These are phyloP conservation scores for Apophysomyces ossiformis DNA, from an alignment of 371 early-diverging fungal species.

Conservation along the genomic window DNA sequence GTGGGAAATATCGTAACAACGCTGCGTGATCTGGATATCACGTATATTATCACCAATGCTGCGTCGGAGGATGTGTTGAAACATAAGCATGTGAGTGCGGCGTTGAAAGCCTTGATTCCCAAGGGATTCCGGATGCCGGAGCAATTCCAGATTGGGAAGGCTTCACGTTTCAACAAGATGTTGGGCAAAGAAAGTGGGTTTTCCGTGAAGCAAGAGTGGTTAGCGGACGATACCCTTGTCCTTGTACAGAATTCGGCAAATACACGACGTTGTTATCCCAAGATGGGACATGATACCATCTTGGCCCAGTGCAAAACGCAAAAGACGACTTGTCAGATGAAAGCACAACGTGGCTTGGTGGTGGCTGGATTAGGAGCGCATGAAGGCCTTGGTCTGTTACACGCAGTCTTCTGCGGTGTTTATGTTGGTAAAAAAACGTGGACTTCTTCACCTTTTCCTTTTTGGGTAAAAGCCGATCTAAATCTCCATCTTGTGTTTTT, in stretches of 20 bases:
- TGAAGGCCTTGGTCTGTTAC: slow-evolving; percentile 77
- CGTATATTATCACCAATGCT: slow-evolving; percentile 64
- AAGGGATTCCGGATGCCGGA: slow-evolving; percentile 43
- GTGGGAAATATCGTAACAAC: slow-evolving; percentile 63
- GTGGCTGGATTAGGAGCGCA: slow-evolving; percentile 67
- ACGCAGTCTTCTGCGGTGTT: slow-evolving; percentile 74
- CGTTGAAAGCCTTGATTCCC: slow-evolving; percentile 29
- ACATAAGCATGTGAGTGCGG: slow-evolving; percentile 52
- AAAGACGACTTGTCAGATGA: slow-evolving; percentile 80
- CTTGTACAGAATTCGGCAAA: slow-evolving; percentile 59
- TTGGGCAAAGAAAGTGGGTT: slow-evolving; percentile 65
- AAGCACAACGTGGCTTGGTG: slow-evolving; percentile 65
- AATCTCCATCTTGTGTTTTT: slow-evolving; percentile 21
- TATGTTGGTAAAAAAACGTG: slow-evolving; percentile 60
- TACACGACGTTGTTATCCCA: slow-evolving; percentile 60
- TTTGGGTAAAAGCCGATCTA: neutral
- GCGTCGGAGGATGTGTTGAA: slow-evolving; percentile 69
- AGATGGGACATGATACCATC: slow-evolving; percentile 68
- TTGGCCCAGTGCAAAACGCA: slow-evolving; percentile 80
- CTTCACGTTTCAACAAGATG: slow-evolving; percentile 55
- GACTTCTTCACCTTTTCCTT: neutral
- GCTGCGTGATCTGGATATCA: slow-evolving; percentile 61
- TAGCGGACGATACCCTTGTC: slow-evolving; percentile 51
- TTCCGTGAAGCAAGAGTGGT: slow-evolving; percentile 51
- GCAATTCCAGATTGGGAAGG: slow-evolving; percentile 60